Conservation (phyloP, 768 basidiomycete genomes). For the Tephrocybe sp. region DNA sequence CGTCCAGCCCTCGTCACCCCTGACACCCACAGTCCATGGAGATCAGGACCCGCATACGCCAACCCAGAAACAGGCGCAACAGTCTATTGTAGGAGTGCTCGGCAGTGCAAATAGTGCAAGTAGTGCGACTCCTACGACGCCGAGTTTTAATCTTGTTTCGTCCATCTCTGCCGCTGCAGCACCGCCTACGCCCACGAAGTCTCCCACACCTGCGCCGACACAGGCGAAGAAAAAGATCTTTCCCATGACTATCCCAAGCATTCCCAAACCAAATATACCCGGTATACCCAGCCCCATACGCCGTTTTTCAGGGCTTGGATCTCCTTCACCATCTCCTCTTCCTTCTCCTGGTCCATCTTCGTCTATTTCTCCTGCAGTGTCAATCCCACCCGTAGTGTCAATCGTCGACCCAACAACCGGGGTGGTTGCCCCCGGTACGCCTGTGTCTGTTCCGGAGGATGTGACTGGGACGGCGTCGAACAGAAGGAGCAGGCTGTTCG, state of each 20-base stretch:
- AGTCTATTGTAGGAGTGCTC: too few relatives aligned
- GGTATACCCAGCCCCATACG: conserved; percentile 2
- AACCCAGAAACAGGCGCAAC: background rate
- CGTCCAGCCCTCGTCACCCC: conserved; percentile 9
- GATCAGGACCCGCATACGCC: background rate
- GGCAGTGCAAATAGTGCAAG: too few relatives aligned
- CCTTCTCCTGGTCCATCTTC: background rate
- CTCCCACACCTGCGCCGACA: too few relatives aligned
- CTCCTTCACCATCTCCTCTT: conserved; percentile 1
- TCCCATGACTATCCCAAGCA: background rate
- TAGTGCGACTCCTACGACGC: too few relatives aligned
- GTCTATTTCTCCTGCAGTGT: background rate
- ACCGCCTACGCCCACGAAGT: too few relatives aligned
- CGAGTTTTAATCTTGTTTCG: too few relatives aligned
- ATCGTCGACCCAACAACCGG: conserved; percentile 3
- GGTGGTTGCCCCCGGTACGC: background rate
- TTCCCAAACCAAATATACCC: conserved; percentile 5
- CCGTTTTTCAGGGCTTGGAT: background rate
- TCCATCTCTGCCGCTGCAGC: too few relatives aligned
- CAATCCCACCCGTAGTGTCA: background rate
- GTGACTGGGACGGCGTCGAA: background rate
- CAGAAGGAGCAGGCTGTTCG: background rate
- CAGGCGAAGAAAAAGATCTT: too few relatives aligned
- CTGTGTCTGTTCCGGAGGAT: background rate
- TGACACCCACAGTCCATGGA: background rate